Percentiles rank a stretch among this genome's conserved stretches.
phyloP scores from a whole-genome alignment of 495 filamentous ascomycete species.

The Halenospora varia region DNA sequence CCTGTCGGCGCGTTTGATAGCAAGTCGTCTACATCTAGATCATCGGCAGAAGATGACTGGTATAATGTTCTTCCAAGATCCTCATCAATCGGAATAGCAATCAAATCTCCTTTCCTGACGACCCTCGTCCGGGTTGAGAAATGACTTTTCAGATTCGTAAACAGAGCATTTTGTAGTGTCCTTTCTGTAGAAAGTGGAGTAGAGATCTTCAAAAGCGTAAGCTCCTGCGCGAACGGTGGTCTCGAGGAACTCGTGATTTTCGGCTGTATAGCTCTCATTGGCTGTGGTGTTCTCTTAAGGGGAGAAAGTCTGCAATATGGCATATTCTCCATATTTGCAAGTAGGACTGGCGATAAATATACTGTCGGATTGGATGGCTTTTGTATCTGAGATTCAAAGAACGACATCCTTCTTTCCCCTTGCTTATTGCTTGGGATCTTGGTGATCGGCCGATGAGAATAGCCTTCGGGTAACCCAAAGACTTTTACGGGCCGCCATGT shows the following conservation, averaged over 20 bases:
- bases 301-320: slow-evolving; percentile 70
- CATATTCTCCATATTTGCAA: slow-evolving; percentile 75
- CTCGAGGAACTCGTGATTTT: slow-evolving; percentile 53
- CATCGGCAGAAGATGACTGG: slow-evolving; percentile 52
- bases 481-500: slow-evolving; percentile 75
- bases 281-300: slow-evolving; percentile 43
- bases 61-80: slow-evolving; percentile 72
- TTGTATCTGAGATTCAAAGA: slow-evolving; percentile 50
- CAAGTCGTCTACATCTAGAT: slow-evolving; percentile 62
- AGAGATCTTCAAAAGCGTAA: slow-evolving; percentile 84
- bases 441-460: slow-evolving; percentile 47
- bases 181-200: slow-evolving; percentile 85
- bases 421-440: slow-evolving; percentile 46
- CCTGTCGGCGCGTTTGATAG: slow-evolving; percentile 34
- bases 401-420: slow-evolving; percentile 43
- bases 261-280: slow-evolving; percentile 33
- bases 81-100: slow-evolving; percentile 83
- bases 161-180: slow-evolving; percentile 74
- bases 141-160: slow-evolving; percentile 78
- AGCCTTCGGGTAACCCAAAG: slow-evolving; percentile 77
- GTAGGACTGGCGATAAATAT: slow-evolving; percentile 79
- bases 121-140: slow-evolving; percentile 77
- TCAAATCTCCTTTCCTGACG: slow-evolving; percentile 78
- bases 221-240: slow-evolving; percentile 84
- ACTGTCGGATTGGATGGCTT: slow-evolving; percentile 53